A percentile compares a stretch with the other conserved stretches of the same genome.
phyloP scores from a whole-genome alignment of 306 rosid species.

The Cicer chorassanicum region DNA sequence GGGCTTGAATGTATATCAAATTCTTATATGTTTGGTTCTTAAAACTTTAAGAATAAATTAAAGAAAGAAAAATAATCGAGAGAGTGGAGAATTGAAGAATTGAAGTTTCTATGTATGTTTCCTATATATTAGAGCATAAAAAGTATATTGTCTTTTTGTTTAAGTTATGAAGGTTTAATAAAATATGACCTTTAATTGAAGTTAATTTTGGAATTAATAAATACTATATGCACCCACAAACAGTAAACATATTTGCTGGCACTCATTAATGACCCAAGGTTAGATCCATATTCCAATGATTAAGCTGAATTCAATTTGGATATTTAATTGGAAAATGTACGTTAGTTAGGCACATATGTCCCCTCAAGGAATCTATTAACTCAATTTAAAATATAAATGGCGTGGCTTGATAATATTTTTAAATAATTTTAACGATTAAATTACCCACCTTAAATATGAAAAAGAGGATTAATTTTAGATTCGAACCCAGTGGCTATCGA shows the following conservation, averaged over 20 bases:
- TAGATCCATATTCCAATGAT: conserved; percentile 54
- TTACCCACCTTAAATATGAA: no score
- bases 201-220: conserved; percentile 1
- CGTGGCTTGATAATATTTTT: no score
- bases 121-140: not conserved
- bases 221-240: conserved; percentile 8
- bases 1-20: conserved; percentile 19
- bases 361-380: conserved; percentile 40
- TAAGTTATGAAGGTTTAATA: not conserved
- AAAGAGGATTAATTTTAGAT: no score
- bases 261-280: conserved; percentile 31
- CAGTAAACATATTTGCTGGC: conserved; percentile 41
- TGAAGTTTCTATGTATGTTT: conserved; percentile 2
- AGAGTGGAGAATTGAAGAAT: not conserved
- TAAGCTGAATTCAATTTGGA: conserved; percentile 37
- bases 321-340: conserved; percentile 50
- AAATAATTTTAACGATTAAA: no score
- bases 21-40: conserved; percentile 38
- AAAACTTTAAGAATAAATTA: not conserved
- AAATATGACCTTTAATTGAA: no score
- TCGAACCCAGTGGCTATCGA: no score
- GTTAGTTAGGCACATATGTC: conserved; percentile 48
- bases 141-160: not conserved
- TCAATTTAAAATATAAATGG: not conserved
- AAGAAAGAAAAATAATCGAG: not conserved